A percentile compares a stretch with the other conserved stretches of the same genome.
Evolutionary conservation across 108 stramenopile genomes (phyloP).

Genomic region (Fistulifera solaris): DNA sequence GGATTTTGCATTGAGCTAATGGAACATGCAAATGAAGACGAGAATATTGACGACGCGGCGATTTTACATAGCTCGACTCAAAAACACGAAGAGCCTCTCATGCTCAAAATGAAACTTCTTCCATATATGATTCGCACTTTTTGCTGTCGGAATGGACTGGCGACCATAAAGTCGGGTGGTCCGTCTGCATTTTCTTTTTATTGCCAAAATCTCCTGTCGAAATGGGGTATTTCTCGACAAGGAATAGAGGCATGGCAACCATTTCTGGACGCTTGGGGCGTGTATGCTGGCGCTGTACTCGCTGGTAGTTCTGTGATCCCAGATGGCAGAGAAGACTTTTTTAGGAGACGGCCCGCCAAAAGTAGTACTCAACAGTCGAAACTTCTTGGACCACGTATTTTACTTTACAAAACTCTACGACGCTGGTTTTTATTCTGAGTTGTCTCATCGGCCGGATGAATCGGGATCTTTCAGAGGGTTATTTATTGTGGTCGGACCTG

Average conservation of each 20-base stretch:
- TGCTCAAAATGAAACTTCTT: constrained; percentile 84
- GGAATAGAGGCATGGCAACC: constrained; percentile 49
- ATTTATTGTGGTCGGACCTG: constrained; percentile 34
- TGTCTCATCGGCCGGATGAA: too few relatives aligned
- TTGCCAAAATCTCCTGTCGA: constrained; percentile 26
- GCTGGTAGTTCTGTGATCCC: neutral
- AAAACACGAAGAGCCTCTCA: constrained; percentile 23
- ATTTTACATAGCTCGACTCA: neutral
- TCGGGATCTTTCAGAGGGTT: constrained; percentile 22
- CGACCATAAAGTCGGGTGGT: constrained; percentile 26
- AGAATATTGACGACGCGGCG: neutral
- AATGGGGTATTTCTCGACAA: constrained; percentile 54
- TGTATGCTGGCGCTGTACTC: constrained; percentile 24
- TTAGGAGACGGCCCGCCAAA: neutral
- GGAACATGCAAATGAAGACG: neutral
- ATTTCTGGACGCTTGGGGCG: constrained; percentile 55
- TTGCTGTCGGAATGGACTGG: constrained; percentile 63
- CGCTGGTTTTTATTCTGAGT: neutral
- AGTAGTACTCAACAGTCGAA: neutral
- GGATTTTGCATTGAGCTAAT: constrained; percentile 63
- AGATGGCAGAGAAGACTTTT: too few relatives aligned
- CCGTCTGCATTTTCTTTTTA: constrained; percentile 36
- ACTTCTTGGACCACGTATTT: constrained; percentile 47
- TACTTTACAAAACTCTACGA: constrained; percentile 39
- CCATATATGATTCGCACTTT: constrained; percentile 86